Evolutionary conservation across 176 grass and related monocot genomes (phyloP).

Genomic region (Aegilops sharonensis): DNA sequence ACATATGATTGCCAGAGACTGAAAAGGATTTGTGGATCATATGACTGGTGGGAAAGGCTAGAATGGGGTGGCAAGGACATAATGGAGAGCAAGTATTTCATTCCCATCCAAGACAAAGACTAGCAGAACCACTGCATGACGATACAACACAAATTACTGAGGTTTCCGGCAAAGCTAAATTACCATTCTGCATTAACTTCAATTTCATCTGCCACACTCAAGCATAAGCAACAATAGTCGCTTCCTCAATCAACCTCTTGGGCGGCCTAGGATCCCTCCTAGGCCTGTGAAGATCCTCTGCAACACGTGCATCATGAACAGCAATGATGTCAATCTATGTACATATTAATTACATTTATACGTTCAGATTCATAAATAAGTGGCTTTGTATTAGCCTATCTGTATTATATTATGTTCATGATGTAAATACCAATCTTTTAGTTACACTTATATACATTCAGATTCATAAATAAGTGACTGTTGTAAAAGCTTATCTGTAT

Average conservation of each 20-base stretch:
- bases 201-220: not conserved
- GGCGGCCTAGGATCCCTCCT: no score
- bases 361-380: not conserved
- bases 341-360: not conserved
- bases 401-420: conserved; percentile 2
- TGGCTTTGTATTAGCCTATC: not conserved
- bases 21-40: no score
- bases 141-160: no score
- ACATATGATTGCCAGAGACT: no score
- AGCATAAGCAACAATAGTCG: not conserved
- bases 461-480: conserved; percentile 16
- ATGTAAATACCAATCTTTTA: not conserved
- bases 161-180: no score
- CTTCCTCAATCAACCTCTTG: not conserved
- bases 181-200: not conserved
- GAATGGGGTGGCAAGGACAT: no score
- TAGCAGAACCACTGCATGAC: no score
- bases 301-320: not conserved
- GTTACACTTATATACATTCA: not conserved
- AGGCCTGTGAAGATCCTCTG: not conserved
- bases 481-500: not conserved
- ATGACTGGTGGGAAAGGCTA: no score
- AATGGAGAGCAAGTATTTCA: no score
- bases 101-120: no score
- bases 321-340: not conserved